Base-by-base conservation (phyloP, 495 filamentous ascomycete species). In the Halenospora varia region DNA sequence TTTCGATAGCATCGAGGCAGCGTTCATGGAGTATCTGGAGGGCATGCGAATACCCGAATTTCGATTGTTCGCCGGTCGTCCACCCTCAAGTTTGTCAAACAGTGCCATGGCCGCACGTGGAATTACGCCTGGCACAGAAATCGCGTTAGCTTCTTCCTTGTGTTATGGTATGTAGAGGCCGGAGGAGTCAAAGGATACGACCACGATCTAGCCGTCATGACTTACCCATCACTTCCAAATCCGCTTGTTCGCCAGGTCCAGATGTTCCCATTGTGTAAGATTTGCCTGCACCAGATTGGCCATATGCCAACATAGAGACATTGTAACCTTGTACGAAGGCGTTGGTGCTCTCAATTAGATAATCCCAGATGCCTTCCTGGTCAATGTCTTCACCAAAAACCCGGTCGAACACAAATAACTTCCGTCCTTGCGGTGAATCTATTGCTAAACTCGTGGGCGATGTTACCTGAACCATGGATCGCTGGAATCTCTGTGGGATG, bases 211-310 rank as follows among this genome's bases (percentile, higher is more conserved):
- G 13, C 9, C 50, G 8, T n/a, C 10, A 6, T 24, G n/a, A 72
- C 82, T 71, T 77, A 96, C 92, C 93, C 89, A 92, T 96, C 0
- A 83, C 72, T 11, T 87, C 79, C 46, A 79, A 52, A 64, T 92
- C 77, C n/a, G 75, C 78, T 66, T 96, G 89, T 66, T 96, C 93
- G 18, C 68, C 73, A 8, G 95, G 92, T 2, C 92, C 90, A 2
- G 94, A 88, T 1, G 94, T 99, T 41, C 94, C 94, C 94, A 99
- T 99, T 0, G 94, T 99, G 69, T 97, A 97, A 1, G 94, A 99
- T 73, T 99, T 99, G 65, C 94, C 94, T n/a, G 94, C 91, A 39
- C 94, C 94, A n/a, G 94, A 99, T 76, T 99, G 94, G 63, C 94
- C 94, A 65, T 99, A 99, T 41, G 94, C 94, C 60, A 99, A 80